These are phyloP conservation scores for Lyophyllum semitale DNA, from an alignment of 768 basidiomycete genomes.

Conservation along the genomic window DNA sequence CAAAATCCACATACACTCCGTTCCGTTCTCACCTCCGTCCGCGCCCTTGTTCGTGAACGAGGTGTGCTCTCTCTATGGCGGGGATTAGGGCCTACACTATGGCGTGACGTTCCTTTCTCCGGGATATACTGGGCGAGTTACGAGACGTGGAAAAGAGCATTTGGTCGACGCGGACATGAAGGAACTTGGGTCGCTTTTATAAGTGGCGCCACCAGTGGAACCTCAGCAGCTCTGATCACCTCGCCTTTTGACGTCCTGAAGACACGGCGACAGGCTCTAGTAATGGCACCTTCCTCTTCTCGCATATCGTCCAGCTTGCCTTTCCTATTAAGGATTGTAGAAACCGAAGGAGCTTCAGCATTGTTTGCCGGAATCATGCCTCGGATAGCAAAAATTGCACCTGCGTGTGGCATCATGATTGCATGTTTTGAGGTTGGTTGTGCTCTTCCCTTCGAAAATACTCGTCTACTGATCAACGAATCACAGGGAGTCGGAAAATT, in stretches of 20 bases:
- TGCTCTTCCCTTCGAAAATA: background rate
- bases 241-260: slow-evolving; percentile 98
- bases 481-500: slow-evolving; percentile 60
- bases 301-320: slow-evolving; percentile 56
- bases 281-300: slow-evolving; percentile 58
- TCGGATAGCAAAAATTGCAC: slow-evolving; percentile 92
- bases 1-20: slow-evolving; percentile 74
- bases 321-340: slow-evolving; percentile 68
- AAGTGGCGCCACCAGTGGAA: slow-evolving; percentile 91
- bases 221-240: slow-evolving; percentile 81
- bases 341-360: slow-evolving; percentile 75
- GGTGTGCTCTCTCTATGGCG: slow-evolving; percentile 83
- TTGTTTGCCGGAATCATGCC: slow-evolving; percentile 86
- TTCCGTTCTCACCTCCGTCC: slow-evolving; percentile 69
- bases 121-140: slow-evolving; percentile 98
- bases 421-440: slow-evolving; percentile 83
- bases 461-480: slow-evolving; percentile 7
- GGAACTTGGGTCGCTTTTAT: slow-evolving; percentile 78
- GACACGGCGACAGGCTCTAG: slow-evolving; percentile 84
- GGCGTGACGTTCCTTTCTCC: slow-evolving; percentile 97
- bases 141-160: slow-evolving; percentile 73
- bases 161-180: slow-evolving; percentile 52
- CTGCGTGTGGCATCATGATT: slow-evolving; percentile 99
- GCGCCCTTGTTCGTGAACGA: slow-evolving; percentile 55
- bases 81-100: slow-evolving; percentile 88